Evolutionary conservation across 2,329 filamentous ascomycete species (phyloP).

Genomic region (Emydomyces testavorans): DNA sequence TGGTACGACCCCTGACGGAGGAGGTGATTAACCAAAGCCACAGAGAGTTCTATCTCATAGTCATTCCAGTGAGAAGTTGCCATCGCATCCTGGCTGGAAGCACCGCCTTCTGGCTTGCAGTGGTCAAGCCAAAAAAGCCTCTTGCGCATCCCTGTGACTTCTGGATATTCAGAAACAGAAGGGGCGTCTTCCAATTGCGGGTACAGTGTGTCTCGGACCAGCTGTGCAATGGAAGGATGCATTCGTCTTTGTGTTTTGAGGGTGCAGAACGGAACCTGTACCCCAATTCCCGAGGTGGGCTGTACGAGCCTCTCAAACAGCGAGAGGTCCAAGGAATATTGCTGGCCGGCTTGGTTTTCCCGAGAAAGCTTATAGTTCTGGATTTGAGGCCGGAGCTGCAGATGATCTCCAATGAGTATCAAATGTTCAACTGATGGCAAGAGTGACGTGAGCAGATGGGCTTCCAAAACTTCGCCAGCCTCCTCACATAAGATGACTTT

Average conservation of each 20-base stretch:
- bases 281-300: not conserved
- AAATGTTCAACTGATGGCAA: slow-evolving; percentile 48
- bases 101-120: slow-evolving; percentile 29
- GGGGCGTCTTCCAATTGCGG: slow-evolving; percentile 43
- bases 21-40: slow-evolving; percentile 53
- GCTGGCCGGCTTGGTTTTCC: slow-evolving; percentile 45
- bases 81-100: slow-evolving; percentile 20
- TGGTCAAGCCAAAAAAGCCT: slow-evolving; percentile 46
- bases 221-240: slow-evolving; percentile 49
- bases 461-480: slow-evolving; percentile 61
- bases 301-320: slow-evolving; percentile 45
- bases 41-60: slow-evolving; percentile 52
- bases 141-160: slow-evolving; percentile 39
- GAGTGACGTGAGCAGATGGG: slow-evolving; percentile 53
- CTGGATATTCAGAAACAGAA: slow-evolving; percentile 27
- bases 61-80: slow-evolving; percentile 39
- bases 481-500: slow-evolving; percentile 55
- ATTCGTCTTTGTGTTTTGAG: slow-evolving; percentile 54
- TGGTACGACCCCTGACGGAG: slow-evolving; percentile 48
- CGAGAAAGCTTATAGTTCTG: slow-evolving; percentile 50
- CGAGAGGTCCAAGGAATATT: slow-evolving; percentile 45
- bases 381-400: slow-evolving; percentile 58
- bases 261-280: slow-evolving; percentile 29
- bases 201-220: slow-evolving; percentile 50
- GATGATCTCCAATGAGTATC: slow-evolving; percentile 61